Evolutionary conservation across 2,329 filamentous ascomycete species (phyloP).

Genomic region (Aureobasidium sp.): DNA sequence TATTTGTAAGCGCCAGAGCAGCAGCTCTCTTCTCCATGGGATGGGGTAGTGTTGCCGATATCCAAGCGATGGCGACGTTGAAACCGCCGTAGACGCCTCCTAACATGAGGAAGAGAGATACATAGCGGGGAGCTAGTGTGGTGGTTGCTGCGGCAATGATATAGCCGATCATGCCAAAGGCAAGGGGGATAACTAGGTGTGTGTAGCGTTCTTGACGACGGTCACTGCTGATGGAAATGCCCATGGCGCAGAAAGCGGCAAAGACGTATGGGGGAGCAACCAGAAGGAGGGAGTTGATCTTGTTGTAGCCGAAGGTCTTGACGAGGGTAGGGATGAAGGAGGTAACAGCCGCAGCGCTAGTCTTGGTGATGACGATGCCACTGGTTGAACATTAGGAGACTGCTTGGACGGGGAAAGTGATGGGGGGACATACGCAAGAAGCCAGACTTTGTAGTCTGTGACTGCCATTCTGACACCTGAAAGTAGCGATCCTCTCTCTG

Average conservation of each 20-base stretch:
- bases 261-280: conserved; percentile 28
- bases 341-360: conserved; percentile 13
- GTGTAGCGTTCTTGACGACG: conserved; percentile 26
- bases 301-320: conserved; percentile 28
- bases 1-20: neutral
- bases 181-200: conserved; percentile 26
- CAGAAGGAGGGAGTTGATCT: conserved; percentile 26
- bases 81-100: neutral
- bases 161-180: conserved; percentile 15
- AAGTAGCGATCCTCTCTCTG: neutral
- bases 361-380: conserved; percentile 13
- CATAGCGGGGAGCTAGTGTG: conserved; percentile 12
- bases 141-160: conserved; percentile 14
- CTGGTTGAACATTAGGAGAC: neutral
- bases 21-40: neutral
- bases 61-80: neutral
- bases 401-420: neutral
- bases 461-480: conserved; percentile 13
- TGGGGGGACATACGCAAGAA: conserved; percentile 12
- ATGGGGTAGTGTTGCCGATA: neutral
- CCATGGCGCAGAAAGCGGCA: conserved; percentile 12
- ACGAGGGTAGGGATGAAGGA: conserved; percentile 29
- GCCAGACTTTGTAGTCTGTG: conserved; percentile 15
- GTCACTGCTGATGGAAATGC: conserved; percentile 11
- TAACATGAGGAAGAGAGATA: neutral